phyloP scores from a whole-genome alignment of 441 rosid species.

The Cnidoscolus chayamansa region DNA sequence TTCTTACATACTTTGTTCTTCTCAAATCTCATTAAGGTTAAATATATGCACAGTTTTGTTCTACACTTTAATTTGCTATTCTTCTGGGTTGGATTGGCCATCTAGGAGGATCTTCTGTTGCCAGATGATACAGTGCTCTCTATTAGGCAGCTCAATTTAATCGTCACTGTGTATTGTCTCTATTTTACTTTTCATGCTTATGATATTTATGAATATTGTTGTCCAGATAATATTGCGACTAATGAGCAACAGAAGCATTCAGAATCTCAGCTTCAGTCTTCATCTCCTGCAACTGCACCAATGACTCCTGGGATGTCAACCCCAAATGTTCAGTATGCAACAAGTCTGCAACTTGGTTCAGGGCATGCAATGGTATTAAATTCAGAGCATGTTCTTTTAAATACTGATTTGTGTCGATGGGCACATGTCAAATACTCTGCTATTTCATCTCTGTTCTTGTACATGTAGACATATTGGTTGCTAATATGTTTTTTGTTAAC shows the following conservation, averaged over 20 bases:
- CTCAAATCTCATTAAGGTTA: not conserved
- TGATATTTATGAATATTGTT: constrained; percentile 18
- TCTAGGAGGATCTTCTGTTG: not conserved
- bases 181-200: constrained; percentile 1
- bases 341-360: constrained; percentile 45
- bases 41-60: not conserved
- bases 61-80: not conserved
- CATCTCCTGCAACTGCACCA: constrained; percentile 41
- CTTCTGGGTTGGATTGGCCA: constrained; percentile 1
- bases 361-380: constrained; percentile 50
- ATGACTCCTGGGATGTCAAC: constrained; percentile 41
- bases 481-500: not conserved
- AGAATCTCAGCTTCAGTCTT: constrained; percentile 39
- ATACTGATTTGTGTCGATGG: not conserved
- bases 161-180: not conserved
- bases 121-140: constrained; percentile 7
- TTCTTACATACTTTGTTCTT: not conserved
- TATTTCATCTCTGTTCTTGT: not conserved
- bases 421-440: not conserved
- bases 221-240: constrained; percentile 47
- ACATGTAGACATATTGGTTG: not conserved
- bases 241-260: constrained; percentile 54
- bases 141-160: constrained; percentile 9
- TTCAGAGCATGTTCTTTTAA: constrained; percentile 7
- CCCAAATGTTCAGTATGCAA: constrained; percentile 42